These are phyloP conservation scores for Sclerotinia minor DNA, from an alignment of 2,329 filamentous ascomycete species.

Conservation along the genomic window DNA sequence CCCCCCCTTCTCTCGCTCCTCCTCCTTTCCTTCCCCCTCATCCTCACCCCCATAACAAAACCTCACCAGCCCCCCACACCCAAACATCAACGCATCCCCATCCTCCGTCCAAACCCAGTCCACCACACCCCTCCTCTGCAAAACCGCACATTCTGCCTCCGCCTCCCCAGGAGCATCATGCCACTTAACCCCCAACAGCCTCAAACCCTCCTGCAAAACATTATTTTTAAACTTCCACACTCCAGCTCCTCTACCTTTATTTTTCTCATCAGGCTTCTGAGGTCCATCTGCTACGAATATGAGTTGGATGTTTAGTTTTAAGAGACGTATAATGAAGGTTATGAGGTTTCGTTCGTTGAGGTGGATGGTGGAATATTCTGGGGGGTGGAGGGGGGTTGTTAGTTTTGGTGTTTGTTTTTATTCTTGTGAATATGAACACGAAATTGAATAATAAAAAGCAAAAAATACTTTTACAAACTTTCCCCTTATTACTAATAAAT, in stretches of 20 bases:
- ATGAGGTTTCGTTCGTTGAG: constrained; percentile 53
- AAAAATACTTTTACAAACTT: not conserved
- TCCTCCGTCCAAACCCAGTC: constrained; percentile 93
- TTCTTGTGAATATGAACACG: too few species aligned
- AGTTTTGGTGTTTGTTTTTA: not conserved
- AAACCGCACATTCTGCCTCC: constrained; percentile 85
- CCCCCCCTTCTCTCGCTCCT: not conserved
- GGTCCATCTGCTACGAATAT: constrained; percentile 85
- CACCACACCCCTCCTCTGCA: constrained; percentile 76
- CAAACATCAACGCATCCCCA: constrained; percentile 94
- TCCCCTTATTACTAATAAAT: constrained; percentile 48
- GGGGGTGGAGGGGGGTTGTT: not conserved
- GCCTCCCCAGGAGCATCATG: constrained; percentile 91
- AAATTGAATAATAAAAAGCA: not conserved
- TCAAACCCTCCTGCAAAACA: constrained; percentile 53
- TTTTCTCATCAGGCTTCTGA: constrained; percentile 65
- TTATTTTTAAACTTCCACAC: constrained; percentile 44
- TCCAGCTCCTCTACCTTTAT: not conserved
- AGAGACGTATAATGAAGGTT: constrained; percentile 75
- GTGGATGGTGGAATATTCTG: constrained; percentile 3
- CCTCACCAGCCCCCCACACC: constrained; percentile 50
- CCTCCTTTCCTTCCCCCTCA: not conserved
- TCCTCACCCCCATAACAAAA: constrained; percentile 15
- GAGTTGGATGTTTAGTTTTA: constrained; percentile 72
- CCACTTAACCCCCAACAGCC: constrained; percentile 75